Evolutionary conservation across 345 rosid genomes (phyloP), one percentile per base, ranked within the genome.

Genomic region (Salix caprea): DNA sequence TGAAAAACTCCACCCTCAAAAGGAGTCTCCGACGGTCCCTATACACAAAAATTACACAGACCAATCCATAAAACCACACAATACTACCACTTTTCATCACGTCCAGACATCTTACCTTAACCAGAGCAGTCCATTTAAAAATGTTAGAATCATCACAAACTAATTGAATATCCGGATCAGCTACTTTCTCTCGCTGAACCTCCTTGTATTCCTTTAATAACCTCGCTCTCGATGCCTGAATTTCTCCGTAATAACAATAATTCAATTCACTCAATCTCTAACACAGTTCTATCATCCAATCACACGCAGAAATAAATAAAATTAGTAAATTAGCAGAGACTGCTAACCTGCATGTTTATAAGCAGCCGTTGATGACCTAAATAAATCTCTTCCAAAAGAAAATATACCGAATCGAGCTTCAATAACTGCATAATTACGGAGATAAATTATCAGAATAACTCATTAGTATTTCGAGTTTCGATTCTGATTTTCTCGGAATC

Each of bases 21-120:
- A 58, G 99, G 99, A 67, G 99, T 96, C 89, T 96, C 99, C 0
- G 97, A 91, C 34, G 99, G 97, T 54, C 99, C 97, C 97, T 96
- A 73, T 2, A 46, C n/a, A 32, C 56, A 68, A 39, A 70, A 48
- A 6, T 40, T 5, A 64, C 73, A 82, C 21, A 65, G 19, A n/a
- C 65, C 26, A 79, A 50, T 65, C 79, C 54, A 76, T 71, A 58
- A 64, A 71, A 67, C 52, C 72, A 69, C 32, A 32, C 65, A 44
- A 58, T 23, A 18, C 19, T 44, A 26, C 30, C 9, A 26, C 58
- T 70, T 74, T 50, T 37, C 76, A 40, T 40, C 44, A 40, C 44
- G 13, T 24, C 12, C 48, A 61, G 26, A 23, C 54, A 75, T 19
- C 71, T 58, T 46, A 96, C 99, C 97, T 96, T 94, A 81, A 96